Percentiles rank a stretch among this genome's conserved stretches.
Conservation (phyloP, 2,329 filamentous ascomycete genomes). For the Penicillium sp. region DNA sequence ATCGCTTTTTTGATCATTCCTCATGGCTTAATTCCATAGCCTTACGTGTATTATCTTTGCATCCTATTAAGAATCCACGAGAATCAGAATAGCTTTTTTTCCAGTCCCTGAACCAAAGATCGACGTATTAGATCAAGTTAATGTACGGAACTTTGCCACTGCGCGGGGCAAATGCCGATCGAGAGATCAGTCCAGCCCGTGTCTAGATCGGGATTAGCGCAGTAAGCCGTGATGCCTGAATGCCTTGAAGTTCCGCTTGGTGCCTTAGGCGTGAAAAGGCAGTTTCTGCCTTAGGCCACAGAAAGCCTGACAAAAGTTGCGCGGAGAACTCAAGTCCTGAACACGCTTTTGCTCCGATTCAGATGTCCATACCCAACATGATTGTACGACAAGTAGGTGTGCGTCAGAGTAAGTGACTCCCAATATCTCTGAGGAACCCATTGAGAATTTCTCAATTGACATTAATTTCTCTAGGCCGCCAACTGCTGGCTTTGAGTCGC, state of each 20-base stretch:
- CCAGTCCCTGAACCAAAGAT: neutral
- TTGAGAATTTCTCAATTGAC: neutral
- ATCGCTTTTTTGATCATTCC: constrained; percentile 12
- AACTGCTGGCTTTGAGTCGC: constrained; percentile 35
- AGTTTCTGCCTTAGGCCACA: constrained; percentile 26
- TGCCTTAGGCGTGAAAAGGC: neutral
- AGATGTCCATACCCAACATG: constrained; percentile 32
- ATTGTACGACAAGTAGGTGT: constrained; percentile 42
- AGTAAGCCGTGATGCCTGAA: neutral
- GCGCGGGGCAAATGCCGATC: neutral
- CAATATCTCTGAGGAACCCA: neutral
- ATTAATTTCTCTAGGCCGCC: constrained; percentile 33
- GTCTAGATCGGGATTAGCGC: constrained; percentile 4
- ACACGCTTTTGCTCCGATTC: constrained; percentile 14
- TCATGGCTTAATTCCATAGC: neutral
- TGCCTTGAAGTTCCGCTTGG: too few species aligned
- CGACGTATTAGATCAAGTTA: neutral
- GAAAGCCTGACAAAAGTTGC: constrained; percentile 41
- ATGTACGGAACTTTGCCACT: constrained; percentile 7
- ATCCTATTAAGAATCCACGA: constrained; percentile 15
- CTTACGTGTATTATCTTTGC: constrained; percentile 7
- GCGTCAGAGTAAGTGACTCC: constrained; percentile 40
- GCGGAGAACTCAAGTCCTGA: constrained; percentile 25
- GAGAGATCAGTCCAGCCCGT: neutral
- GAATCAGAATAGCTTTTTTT: constrained; percentile 10